Conservation (phyloP, 2,329 filamentous ascomycete genomes). For the Aplosporella prunicola region DNA sequence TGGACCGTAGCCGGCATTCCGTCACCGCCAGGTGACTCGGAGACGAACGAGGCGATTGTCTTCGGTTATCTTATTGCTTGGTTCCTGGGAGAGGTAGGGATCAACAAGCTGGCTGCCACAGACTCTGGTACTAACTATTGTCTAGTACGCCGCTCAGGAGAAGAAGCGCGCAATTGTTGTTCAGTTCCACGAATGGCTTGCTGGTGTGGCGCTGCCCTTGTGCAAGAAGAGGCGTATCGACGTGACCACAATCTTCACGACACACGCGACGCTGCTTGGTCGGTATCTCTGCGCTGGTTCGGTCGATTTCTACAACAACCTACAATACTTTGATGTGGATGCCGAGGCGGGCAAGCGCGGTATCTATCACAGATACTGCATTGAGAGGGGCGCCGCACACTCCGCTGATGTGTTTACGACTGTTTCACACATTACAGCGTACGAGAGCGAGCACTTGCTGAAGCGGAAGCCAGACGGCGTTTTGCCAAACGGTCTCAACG, state of each 20-base stretch:
- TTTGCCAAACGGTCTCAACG: constrained; percentile 90
- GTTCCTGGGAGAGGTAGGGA: constrained; percentile 87
- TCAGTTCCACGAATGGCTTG: constrained; percentile 98
- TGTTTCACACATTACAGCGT: constrained; percentile 96
- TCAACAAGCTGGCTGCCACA: background rate
- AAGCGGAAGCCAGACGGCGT: constrained; percentile 98
- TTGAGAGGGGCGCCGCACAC: constrained; percentile 88
- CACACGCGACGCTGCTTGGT: constrained; percentile 88
- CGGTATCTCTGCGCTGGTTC: constrained; percentile 95
- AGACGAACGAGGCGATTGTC: constrained; percentile 95
- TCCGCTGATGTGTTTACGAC: constrained; percentile 95
- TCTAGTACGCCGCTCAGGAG: constrained; percentile 84
- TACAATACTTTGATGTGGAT: constrained; percentile 94
- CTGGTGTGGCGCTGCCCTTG: constrained; percentile 84
- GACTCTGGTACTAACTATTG: constrained; percentile 14
- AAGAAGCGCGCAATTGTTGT: constrained; percentile 87
- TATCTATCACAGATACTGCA: constrained; percentile 97
- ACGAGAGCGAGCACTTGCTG: constrained; percentile 92
- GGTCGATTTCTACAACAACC: constrained; percentile 98
- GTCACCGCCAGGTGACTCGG: constrained; percentile 80
- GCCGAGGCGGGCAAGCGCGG: constrained; percentile 94
- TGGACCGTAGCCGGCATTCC: constrained; percentile 92
- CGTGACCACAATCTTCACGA: constrained; percentile 96
- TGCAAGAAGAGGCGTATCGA: constrained; percentile 92
- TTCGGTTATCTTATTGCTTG: constrained; percentile 96